phyloP scores from a whole-genome alignment of 495 filamentous ascomycete species.

The Tuber microsphaerosporum region DNA sequence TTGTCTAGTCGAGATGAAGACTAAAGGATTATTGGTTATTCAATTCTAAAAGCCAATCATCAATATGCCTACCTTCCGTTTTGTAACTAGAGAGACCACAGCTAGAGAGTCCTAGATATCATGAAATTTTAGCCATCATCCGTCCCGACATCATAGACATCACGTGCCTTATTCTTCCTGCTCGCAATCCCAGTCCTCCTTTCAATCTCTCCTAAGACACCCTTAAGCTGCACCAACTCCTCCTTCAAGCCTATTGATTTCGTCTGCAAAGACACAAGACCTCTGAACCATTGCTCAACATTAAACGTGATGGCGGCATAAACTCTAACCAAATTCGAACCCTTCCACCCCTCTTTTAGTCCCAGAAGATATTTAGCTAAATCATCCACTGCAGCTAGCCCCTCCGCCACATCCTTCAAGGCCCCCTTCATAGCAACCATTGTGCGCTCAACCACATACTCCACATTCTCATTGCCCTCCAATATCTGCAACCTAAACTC shows the following conservation, averaged over 20 bases:
- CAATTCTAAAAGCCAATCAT: background rate
- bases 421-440: slow-evolving; percentile 64
- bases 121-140: background rate
- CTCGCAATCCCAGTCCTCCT: slow-evolving; percentile 65
- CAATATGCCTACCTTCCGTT: slow-evolving; percentile 20
- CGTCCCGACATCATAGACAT: background rate
- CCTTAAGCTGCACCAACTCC: slow-evolving; percentile 56
- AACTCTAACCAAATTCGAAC: slow-evolving; percentile 54
- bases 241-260: slow-evolving; percentile 57
- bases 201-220: slow-evolving; percentile 70
- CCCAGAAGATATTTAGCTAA: slow-evolving; percentile 66
- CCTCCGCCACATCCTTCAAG: slow-evolving; percentile 69
- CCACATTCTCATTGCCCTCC: slow-evolving; percentile 82
- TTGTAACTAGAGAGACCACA: slow-evolving; percentile 11
- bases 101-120: slow-evolving; percentile 7
- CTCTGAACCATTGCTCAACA: slow-evolving; percentile 74
- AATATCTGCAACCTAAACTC: slow-evolving; percentile 73
- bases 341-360: slow-evolving; percentile 54
- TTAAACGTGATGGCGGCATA: slow-evolving; percentile 78
- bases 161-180: slow-evolving; percentile 33
- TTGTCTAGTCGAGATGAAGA: slow-evolving; percentile 18
- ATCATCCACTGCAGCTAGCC: slow-evolving; percentile 65
- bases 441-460: slow-evolving; percentile 76
- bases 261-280: slow-evolving; percentile 61
- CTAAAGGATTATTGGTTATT: background rate